These are phyloP conservation scores for Lichtheimia ramosa DNA, from an alignment of 371 early-diverging fungal genomes.

Conservation along the genomic window DNA sequence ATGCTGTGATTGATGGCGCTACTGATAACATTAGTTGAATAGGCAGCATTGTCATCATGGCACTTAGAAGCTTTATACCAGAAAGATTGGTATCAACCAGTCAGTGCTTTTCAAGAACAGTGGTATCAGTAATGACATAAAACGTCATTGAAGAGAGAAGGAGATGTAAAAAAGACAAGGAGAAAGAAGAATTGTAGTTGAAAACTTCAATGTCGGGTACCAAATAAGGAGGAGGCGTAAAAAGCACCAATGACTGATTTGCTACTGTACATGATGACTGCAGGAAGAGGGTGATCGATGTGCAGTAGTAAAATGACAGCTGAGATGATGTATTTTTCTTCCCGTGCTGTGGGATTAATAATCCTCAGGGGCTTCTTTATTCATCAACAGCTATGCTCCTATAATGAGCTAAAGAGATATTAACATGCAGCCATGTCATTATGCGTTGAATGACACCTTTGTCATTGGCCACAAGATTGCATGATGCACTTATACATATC, in stretches of 20 bases:
- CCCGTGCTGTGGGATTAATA: too few relatives aligned
- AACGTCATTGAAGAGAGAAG: neutral
- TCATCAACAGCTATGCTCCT: too few relatives aligned
- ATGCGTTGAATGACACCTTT: too few relatives aligned
- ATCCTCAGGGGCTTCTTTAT: too few relatives aligned
- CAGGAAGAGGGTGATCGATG: neutral
- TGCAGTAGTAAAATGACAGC: too few relatives aligned
- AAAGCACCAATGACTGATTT: neutral
- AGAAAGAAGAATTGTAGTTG: neutral
- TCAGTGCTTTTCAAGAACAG: neutral
- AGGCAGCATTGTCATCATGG: too few relatives aligned
- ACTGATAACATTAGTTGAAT: too few relatives aligned
- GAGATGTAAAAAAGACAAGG: neutral
- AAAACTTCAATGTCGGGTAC: neutral
- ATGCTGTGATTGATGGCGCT: neutral
- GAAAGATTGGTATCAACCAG: neutral
- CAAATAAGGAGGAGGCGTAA: neutral
- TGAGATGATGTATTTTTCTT: too few relatives aligned
- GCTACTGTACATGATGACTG: neutral
- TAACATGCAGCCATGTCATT: too few relatives aligned
- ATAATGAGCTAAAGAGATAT: too few relatives aligned
- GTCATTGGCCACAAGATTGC: too few relatives aligned
- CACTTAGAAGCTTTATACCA: neutral
- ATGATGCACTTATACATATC: too few relatives aligned
- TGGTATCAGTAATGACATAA: neutral